Evolutionary conservation across 164 flowering plant species (phyloP), one percentile per base, ranked within the genome.

Genomic region (Piper betle): DNA sequence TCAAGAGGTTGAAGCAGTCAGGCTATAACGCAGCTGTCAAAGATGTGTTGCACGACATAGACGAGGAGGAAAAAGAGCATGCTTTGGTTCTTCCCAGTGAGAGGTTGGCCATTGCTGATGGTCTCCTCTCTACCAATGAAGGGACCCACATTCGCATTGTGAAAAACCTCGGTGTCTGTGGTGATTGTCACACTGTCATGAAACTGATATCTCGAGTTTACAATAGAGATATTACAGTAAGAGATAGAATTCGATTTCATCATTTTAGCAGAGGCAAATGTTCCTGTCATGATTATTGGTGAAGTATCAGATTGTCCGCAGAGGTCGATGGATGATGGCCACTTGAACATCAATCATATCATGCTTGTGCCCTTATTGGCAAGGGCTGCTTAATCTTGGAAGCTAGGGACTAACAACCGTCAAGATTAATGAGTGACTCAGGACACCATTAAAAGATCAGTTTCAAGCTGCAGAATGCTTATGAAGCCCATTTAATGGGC

Each of bases 141-240:
- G 65, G 58, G 16, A 53, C 58, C 3, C 65, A 39, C 3, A 63
- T 63, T 53, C 58, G 59, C 15, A 37, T 64, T 12, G 66, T 57
- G 61, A 64, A 64, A 18, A 64, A 64, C 33, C 61, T 64, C 37
- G 54, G 66, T 17, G 66, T 64, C 6, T 64, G 61, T 33, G 2
- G 66, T 7, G 61, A 57, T 38, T 64, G 55, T 18, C 66, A 64
- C 37, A 56, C 54, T 12, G 61, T 37, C 25, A 57, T 37, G 41
- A 64, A 64, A 53, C n/a, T 64, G 12, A 33, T 57, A n/a, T 54
- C 59, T 0, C 43, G 41, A 16, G 53, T 48, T 57, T 57, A 64
- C 12, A 15, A 57, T 39, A 64, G 66, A 48, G 59, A 39, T 37
- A 63, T 63, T 19, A 63, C 40, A 37, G 20, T 63, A n/a, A 63